Percentiles rank a stretch among this genome's conserved stretches.
phyloP scores from a whole-genome alignment of 2,329 filamentous ascomycete genomes.

The Lasiodiplodia citricola region DNA sequence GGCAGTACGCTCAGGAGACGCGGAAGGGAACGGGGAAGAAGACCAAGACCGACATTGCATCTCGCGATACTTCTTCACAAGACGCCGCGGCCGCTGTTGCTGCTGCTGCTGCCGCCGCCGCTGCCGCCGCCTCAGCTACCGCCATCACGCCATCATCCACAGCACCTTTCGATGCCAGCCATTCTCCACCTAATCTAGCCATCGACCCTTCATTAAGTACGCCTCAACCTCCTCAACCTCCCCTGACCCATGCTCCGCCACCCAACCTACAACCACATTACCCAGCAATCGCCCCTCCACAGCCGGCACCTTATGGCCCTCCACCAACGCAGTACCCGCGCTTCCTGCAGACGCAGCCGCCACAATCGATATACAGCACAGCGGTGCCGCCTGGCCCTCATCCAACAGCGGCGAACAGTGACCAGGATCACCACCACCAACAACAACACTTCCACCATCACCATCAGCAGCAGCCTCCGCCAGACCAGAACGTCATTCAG shows the following conservation, averaged over 20 bases:
- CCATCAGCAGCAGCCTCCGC: conserved; percentile 5
- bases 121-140: neutral
- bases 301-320: neutral
- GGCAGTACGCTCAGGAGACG: conserved; percentile 62
- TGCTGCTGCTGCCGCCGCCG: neutral
- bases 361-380: conserved; percentile 3
- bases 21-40: conserved; percentile 54
- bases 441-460: neutral
- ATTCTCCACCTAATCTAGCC: conserved; percentile 23
- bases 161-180: conserved; percentile 25
- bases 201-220: conserved; percentile 11
- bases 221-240: neutral
- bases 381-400: neutral
- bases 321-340: conserved; percentile 11
- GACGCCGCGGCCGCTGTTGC: neutral
- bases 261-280: neutral
- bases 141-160: neutral
- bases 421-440: neutral
- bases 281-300: neutral
- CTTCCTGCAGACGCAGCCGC: conserved; percentile 1
- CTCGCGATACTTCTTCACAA: conserved; percentile 10
- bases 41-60: conserved; percentile 33
- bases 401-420: neutral
- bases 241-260: neutral
- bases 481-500: conserved; percentile 24